Evolutionary conservation across 208 protist species (phyloP), one percentile per base, ranked within the genome.

Genomic region (Leishmania braziliensis): DNA sequence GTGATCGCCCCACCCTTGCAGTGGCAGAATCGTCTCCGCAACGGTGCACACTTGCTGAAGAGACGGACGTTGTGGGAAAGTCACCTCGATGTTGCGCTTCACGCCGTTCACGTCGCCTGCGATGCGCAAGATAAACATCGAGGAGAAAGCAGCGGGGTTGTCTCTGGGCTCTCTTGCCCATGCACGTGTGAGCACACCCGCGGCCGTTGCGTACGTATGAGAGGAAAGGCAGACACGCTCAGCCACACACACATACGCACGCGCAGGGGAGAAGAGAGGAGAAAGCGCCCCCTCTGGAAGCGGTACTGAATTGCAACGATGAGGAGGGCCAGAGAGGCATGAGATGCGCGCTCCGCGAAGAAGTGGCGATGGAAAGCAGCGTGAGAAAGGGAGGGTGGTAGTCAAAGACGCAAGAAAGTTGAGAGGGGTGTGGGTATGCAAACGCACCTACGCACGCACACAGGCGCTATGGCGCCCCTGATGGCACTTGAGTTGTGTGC

Each of bases 1-100:
- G 5, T 71, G 71, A 18, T 75, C 58, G 8, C 54, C 0, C 3
- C 71, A 36, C 29, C 46, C 56, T 46, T 29, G 75, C 53, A 84
- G 51, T n/a, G 85, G 87, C 53, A 92, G 85, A 53, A 92, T 78
- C n/a, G 78, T 68, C 84, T 95, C 92, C 36, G 87, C 80, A 9
- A 92, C 90, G 63, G 29, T 73, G 50, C 81, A 83, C 46, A 97
- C 72, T n/a, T 88, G 85, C 76, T 91, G 86, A 29, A 97, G 75
- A 8, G 91, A 82, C 18, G 92, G 92, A 16, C 70, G 81, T 12
- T n/a, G 43, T n/a, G 69, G 62, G 58, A 95, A 97, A 29, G 85
- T 78, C 26, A 96, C 74, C 51, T 85, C 81, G 56, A 94, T 74
- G 86, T 95, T 94, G 62, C 76, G 79, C 69, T 75, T 83, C 54